A percentile compares a stretch with the other conserved stretches of the same genome.
Conservation (phyloP, 1,284 basidiomycete genomes). For the Fomitopsis betulina region DNA sequence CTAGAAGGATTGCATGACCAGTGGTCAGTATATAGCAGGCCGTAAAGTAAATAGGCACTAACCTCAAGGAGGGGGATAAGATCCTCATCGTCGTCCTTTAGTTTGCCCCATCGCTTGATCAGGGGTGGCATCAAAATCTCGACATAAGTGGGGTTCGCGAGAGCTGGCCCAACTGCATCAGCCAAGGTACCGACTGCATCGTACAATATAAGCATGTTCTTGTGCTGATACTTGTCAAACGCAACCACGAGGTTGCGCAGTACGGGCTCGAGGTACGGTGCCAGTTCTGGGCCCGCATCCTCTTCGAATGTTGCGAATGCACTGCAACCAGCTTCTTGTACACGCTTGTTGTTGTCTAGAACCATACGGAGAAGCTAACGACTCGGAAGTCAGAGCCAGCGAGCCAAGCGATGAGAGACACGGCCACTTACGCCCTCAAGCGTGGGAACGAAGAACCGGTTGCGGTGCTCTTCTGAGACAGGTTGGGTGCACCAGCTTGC, state of each 20-base stretch:
- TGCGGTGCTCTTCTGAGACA: constrained; percentile 81
- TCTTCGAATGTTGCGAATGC: constrained; percentile 99
- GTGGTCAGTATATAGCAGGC: not conserved
- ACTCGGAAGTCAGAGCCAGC: constrained; percentile 5
- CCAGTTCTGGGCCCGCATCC: constrained; percentile 88
- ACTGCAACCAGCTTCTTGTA: constrained; percentile 98
- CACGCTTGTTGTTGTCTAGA: constrained; percentile 98
- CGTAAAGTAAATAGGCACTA: constrained; percentile 15
- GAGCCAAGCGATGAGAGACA: not conserved
- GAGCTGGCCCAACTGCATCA: constrained; percentile 87
- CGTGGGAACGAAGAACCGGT: constrained; percentile 89
- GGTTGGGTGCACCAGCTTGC: constrained; percentile 93
- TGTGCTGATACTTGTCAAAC: constrained; percentile 98
- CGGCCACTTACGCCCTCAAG: constrained; percentile 87
- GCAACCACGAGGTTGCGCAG: constrained; percentile 93
- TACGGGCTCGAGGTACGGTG: constrained; percentile 93
- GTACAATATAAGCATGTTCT: constrained; percentile 98
- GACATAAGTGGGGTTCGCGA: constrained; percentile 85
- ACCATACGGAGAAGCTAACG: constrained; percentile 90
- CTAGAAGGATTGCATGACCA: constrained; percentile 36
- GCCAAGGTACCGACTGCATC: constrained; percentile 98
- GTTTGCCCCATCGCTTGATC: constrained; percentile 83
- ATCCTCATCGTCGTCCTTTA: constrained; percentile 90
- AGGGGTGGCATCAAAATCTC: constrained; percentile 97
- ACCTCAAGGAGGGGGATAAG: constrained; percentile 94